Conservation (phyloP, 345 rosid genomes). For the Brassica juncea region DNA sequence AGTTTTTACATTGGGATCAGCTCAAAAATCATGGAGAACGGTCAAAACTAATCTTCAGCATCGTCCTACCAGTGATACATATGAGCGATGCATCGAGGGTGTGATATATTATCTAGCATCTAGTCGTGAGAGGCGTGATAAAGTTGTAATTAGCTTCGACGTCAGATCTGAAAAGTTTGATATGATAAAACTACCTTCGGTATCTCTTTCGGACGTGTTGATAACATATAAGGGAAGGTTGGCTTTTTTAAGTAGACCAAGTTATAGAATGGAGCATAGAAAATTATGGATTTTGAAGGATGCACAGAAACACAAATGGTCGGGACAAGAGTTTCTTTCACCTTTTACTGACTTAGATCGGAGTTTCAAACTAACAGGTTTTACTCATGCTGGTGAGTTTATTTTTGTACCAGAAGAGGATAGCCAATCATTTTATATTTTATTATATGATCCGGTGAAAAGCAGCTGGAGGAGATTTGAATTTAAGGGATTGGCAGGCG, state of each 20-base stretch:
- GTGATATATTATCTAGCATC: not conserved
- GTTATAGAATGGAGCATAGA: not conserved
- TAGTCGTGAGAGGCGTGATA: not conserved
- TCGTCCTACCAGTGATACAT: not conserved
- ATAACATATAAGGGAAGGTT: not conserved
- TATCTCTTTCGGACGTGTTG: not conserved
- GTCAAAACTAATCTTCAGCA: not conserved
- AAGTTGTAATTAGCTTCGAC: not conserved
- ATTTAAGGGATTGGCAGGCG: not conserved
- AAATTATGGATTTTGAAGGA: constrained; percentile 12
- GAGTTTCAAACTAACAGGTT: not conserved
- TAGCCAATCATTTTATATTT: not conserved
- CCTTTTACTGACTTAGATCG: not conserved
- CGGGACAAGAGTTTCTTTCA: not conserved
- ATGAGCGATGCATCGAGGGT: not conserved
- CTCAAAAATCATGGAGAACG: not conserved
- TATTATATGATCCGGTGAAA: not conserved
- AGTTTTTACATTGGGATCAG: not conserved
- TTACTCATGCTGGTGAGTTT: not conserved
- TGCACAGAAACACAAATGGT: constrained; percentile 4
- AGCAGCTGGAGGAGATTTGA: not conserved
- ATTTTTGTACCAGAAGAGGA: not conserved
- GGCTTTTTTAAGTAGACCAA: not conserved
- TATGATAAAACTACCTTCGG: not conserved
- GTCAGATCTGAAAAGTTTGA: not conserved